These are phyloP conservation scores for Mycena alexandri DNA, from an alignment of 768 basidiomycete species.

Conservation along the genomic window DNA sequence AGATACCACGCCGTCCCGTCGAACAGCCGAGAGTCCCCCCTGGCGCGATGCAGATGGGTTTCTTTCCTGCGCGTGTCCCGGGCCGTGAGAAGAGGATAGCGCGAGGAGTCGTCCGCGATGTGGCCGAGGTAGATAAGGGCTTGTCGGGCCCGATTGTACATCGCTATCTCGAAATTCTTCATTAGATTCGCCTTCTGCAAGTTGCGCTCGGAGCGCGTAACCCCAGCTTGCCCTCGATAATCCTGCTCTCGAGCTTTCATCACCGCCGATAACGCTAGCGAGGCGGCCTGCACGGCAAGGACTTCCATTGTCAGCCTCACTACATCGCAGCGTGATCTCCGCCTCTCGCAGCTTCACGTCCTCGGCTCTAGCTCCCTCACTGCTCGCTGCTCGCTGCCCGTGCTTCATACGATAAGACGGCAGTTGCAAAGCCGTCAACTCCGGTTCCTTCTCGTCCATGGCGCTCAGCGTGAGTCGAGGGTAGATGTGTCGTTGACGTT, in stretches of 20 bases:
- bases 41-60: slow-evolving; percentile 31
- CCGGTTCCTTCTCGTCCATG: slow-evolving; percentile 24
- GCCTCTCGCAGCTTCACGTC: slow-evolving; percentile 2
- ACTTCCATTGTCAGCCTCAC: slow-evolving; percentile 18
- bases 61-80: slow-evolving; percentile 23
- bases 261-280: slow-evolving; percentile 20
- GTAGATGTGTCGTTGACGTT: slow-evolving; percentile 22
- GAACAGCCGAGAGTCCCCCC: slow-evolving; percentile 27
- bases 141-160: slow-evolving; percentile 13
- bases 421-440: slow-evolving; percentile 22
- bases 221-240: slow-evolving; percentile 14
- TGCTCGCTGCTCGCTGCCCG: slow-evolving; percentile 1
- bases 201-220: slow-evolving; percentile 24
- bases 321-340: slow-evolving; percentile 20
- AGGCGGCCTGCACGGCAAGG: slow-evolving; percentile 15
- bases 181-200: too few species aligned
- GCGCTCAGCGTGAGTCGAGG: slow-evolving; percentile 24
- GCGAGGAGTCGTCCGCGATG: slow-evolving; percentile 12
- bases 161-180: slow-evolving; percentile 17
- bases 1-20: slow-evolving; percentile 32
- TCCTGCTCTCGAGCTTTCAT: slow-evolving; percentile 20
- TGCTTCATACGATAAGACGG: slow-evolving; percentile 23
- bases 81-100: slow-evolving; percentile 12
- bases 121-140: slow-evolving; percentile 20
- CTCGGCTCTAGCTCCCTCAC: too few species aligned